Evolutionary conservation across 1,139 yeast species (phyloP).

Genomic region (Magnusiomyces sp.): DNA sequence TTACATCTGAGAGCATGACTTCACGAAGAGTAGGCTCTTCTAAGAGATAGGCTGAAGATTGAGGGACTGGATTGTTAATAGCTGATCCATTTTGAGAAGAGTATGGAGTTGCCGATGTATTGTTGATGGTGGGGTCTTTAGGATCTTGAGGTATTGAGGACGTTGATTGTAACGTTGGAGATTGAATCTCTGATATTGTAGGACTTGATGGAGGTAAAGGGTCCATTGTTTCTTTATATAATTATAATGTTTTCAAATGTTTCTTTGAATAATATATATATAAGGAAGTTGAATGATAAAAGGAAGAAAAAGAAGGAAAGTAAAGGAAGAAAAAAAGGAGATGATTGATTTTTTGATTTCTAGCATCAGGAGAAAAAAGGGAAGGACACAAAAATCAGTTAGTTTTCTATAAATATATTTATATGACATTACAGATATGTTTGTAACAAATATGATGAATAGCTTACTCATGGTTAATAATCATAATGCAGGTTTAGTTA

Average conservation of each 20-base stretch:
- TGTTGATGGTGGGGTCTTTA: too few species aligned
- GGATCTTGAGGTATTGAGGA: too few species aligned
- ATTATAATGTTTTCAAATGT: not conserved
- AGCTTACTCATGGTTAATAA: not conserved
- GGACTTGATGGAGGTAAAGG: too few species aligned
- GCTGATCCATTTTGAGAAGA: not conserved
- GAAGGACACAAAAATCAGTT: not conserved
- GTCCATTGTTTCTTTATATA: too few species aligned
- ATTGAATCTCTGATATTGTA: too few species aligned
- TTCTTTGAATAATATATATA: not conserved
- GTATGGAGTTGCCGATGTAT: too few species aligned
- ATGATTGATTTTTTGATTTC: not conserved
- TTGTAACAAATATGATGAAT: not conserved
- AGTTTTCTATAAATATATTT: not conserved
- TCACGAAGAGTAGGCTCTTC: constrained; percentile 42
- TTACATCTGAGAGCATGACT: constrained; percentile 46
- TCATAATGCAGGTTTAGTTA: not conserved
- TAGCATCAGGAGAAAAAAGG: not conserved
- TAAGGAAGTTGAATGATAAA: not conserved
- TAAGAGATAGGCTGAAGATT: constrained; percentile 28
- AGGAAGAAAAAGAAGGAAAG: not conserved
- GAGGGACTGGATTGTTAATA: not conserved
- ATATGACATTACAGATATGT: not conserved
- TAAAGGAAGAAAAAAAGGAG: not conserved
- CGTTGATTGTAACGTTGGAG: too few species aligned